phyloP scores from a whole-genome alignment of 371 early-diverging fungal species.

The Mucor circinelloides region DNA sequence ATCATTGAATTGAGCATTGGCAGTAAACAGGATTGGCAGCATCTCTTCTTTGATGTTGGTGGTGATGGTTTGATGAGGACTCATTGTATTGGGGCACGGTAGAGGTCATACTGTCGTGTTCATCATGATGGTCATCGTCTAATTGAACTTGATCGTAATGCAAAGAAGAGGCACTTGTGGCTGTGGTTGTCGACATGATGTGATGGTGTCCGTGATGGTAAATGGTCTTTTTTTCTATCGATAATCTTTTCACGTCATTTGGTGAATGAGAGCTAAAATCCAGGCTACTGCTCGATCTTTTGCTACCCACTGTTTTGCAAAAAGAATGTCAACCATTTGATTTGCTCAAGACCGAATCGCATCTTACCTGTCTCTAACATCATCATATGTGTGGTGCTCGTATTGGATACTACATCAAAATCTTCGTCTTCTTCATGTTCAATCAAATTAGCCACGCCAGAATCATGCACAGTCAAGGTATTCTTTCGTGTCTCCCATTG shows the following conservation, averaged over 20 bases:
- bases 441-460: neutral
- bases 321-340: neutral
- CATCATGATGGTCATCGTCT: neutral
- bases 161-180: neutral
- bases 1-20: slow-evolving; percentile 3
- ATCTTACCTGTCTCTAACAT: slow-evolving; percentile 16
- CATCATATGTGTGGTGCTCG: slow-evolving; percentile 5
- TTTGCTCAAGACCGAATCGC: no score
- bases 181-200: neutral
- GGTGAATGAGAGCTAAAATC: neutral
- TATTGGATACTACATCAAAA: slow-evolving; percentile 1
- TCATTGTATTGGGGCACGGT: neutral
- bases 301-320: neutral
- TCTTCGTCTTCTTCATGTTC: slow-evolving; percentile 1
- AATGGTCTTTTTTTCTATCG: neutral
- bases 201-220: neutral
- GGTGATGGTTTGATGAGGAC: neutral
- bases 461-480: slow-evolving; percentile 4
- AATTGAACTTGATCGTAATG: neutral
- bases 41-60: slow-evolving; percentile 1
- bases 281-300: slow-evolving; percentile 1
- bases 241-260: neutral
- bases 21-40: slow-evolving; percentile 1
- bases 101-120: neutral
- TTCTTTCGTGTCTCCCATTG: slow-evolving; percentile 35